A percentile compares a stretch with the other conserved stretches of the same genome.
Conservation (phyloP, 1,139 yeast species). For the Pneumocystis jirovecii region DNA sequence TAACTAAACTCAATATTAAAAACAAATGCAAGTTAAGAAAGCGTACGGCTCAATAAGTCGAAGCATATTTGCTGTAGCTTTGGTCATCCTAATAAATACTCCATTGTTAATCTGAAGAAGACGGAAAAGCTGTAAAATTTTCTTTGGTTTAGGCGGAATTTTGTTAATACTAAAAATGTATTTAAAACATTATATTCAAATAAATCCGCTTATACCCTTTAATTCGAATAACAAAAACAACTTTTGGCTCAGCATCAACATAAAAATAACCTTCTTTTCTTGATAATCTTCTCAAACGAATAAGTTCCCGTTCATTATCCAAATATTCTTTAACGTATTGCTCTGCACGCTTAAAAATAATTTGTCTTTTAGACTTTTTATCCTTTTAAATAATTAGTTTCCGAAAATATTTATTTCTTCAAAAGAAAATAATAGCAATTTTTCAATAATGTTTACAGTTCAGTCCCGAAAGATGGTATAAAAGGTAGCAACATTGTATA, state of each 20-base stretch:
- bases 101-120: slow-evolving; percentile 97
- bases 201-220: slow-evolving; percentile 46
- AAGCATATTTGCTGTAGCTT: slow-evolving; percentile 94
- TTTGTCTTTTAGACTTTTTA: slow-evolving; percentile 61
- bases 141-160: slow-evolving; percentile 99
- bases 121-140: slow-evolving; percentile 95
- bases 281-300: slow-evolving; percentile 90
- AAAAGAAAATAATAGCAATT: slow-evolving; percentile 16
- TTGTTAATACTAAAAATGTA: slow-evolving; percentile 47
- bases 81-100: slow-evolving; percentile 94
- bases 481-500: not conserved
- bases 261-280: slow-evolving; percentile 92
- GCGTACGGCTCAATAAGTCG: slow-evolving; percentile 93
- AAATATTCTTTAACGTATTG: slow-evolving; percentile 95
- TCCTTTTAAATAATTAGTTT: slow-evolving; percentile 15
- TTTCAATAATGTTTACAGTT: slow-evolving; percentile 21
- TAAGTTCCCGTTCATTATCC: slow-evolving; percentile 84
- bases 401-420: not conserved
- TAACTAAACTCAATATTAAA: not conserved
- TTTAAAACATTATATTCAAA: not conserved
- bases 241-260: slow-evolving; percentile 94
- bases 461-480: slow-evolving; percentile 98
- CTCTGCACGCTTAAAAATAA: slow-evolving; percentile 94
- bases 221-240: slow-evolving; percentile 95
- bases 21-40: not conserved